Evolutionary conservation across 306 rosid genomes (phyloP).

Genomic region (Lotus japonicus): DNA sequence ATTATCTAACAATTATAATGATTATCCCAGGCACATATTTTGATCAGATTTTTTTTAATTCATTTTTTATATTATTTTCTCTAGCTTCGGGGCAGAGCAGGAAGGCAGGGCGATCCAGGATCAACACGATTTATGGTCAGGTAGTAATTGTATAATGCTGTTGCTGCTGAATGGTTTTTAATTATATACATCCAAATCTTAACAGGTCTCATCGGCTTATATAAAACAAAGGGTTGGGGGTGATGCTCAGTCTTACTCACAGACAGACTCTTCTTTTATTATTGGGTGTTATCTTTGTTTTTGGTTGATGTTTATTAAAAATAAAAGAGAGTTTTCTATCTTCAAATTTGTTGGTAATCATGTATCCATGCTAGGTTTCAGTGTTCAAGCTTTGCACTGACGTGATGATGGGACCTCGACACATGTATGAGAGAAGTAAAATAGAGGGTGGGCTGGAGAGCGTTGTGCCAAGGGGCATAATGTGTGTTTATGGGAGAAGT

Average conservation of each 20-base stretch:
- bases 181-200: neutral
- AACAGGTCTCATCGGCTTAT: neutral
- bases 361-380: too few species aligned
- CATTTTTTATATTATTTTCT: slow-evolving; percentile 21
- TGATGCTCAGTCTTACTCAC: neutral
- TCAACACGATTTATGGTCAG: slow-evolving; percentile 98
- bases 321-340: neutral
- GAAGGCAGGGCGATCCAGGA: slow-evolving; percentile 99
- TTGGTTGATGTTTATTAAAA: neutral
- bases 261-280: neutral
- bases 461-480: too few species aligned
- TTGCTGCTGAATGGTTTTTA: neutral
- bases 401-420: too few species aligned
- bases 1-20: neutral
- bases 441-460: too few species aligned
- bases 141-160: slow-evolving; percentile 43
- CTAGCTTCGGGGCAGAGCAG: slow-evolving; percentile 98
- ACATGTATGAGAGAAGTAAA: too few species aligned
- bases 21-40: neutral
- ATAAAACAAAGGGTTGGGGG: neutral
- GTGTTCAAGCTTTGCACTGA: too few species aligned
- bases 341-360: too few species aligned
- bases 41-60: slow-evolving; percentile 11
- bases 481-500: too few species aligned
- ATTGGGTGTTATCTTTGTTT: neutral